Evolutionary conservation across 1,284 basidiomycete species (phyloP).

Genomic region (Ustilago esculenta): DNA sequence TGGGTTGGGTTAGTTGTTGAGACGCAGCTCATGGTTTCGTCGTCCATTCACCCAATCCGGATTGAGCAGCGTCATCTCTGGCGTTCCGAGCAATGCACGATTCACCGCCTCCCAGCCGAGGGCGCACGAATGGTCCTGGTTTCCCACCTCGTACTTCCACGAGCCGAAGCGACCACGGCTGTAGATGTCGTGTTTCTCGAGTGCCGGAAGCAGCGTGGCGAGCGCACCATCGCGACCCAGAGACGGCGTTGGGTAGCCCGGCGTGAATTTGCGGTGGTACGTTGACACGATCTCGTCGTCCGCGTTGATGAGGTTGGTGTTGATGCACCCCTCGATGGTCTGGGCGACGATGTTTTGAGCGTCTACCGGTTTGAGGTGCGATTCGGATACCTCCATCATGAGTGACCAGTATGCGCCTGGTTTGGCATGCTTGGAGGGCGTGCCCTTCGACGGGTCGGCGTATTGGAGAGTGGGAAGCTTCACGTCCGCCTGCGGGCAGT

Average conservation of each 20-base stretch:
- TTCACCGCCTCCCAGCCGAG: slow-evolving; percentile 71
- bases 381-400: slow-evolving; percentile 72
- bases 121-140: slow-evolving; percentile 72
- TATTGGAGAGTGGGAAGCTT: slow-evolving; percentile 70
- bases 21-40: slow-evolving; percentile 68
- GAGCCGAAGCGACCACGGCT: slow-evolving; percentile 71
- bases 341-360: slow-evolving; percentile 69
- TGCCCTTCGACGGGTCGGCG: slow-evolving; percentile 69
- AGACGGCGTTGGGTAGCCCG: slow-evolving; percentile 70
- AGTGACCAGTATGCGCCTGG: slow-evolving; percentile 70
- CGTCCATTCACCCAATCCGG: slow-evolving; percentile 70
- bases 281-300: slow-evolving; percentile 71
- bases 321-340: slow-evolving; percentile 70
- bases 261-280: slow-evolving; percentile 71
- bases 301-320: slow-evolving; percentile 69
- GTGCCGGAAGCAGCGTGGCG: slow-evolving; percentile 68
- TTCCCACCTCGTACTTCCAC: slow-evolving; percentile 71
- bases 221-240: slow-evolving; percentile 70
- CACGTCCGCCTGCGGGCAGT: slow-evolving; percentile 68
- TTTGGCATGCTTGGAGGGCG: slow-evolving; percentile 66
- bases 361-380: slow-evolving; percentile 70
- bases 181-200: slow-evolving; percentile 69
- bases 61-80: slow-evolving; percentile 69
- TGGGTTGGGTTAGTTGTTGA: slow-evolving; percentile 46
- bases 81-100: slow-evolving; percentile 69